Evolutionary conservation across 2,329 filamentous ascomycete species (phyloP).

Genomic region (Lecanicillium sp.): DNA sequence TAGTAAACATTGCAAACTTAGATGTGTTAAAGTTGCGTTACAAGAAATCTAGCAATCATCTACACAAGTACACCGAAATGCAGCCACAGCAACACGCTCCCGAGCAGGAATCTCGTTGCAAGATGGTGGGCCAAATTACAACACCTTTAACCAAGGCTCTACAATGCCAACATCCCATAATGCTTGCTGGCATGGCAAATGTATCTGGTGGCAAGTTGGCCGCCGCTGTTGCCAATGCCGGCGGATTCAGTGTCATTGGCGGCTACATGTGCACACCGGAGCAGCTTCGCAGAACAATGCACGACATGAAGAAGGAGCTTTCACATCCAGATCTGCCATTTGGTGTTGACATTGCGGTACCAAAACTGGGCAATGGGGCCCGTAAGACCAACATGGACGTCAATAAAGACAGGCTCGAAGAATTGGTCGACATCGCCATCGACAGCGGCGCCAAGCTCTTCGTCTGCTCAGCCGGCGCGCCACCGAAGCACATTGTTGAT

Average conservation of each 20-base stretch:
- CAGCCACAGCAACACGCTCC: no score
- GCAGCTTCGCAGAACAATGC: conserved; percentile 73
- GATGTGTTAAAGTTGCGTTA: no score
- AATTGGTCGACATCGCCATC: conserved; percentile 81
- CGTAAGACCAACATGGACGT: conserved; percentile 94
- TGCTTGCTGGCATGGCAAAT: conserved; percentile 93
- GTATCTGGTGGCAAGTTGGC: conserved; percentile 73
- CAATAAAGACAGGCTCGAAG: conserved; percentile 79
- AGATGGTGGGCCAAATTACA: conserved; percentile 57
- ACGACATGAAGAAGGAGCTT: conserved; percentile 75
- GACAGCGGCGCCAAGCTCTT: conserved; percentile 77
- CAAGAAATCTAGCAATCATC: no score
- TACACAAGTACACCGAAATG: no score
- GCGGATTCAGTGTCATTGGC: conserved; percentile 72
- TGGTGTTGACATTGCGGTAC: conserved; percentile 84
- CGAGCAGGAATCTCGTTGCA: no score
- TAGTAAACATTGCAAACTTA: no score
- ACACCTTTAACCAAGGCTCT: conserved; percentile 76
- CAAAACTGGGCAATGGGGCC: conserved; percentile 77
- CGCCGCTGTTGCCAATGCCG: conserved; percentile 82
- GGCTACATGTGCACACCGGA: conserved; percentile 65
- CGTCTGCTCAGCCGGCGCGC: conserved; percentile 82
- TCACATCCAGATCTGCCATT: conserved; percentile 66
- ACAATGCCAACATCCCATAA: conserved; percentile 77
- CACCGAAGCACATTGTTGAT: conserved; percentile 65